These are phyloP conservation scores for Trametes gibbosa DNA, from an alignment of 768 basidiomycete genomes.

Conservation along the genomic window DNA sequence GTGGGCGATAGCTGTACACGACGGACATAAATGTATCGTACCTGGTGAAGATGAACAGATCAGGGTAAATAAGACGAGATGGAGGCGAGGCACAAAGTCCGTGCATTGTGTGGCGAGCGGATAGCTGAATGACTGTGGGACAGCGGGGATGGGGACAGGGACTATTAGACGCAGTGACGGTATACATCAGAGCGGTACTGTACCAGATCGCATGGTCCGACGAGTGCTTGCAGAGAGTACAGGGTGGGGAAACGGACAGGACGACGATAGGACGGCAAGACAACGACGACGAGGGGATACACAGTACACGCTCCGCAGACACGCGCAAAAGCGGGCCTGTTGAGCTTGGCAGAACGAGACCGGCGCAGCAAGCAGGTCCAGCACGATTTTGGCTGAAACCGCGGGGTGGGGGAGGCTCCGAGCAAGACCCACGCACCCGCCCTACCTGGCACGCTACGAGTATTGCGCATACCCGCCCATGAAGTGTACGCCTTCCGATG, in stretches of 20 bases:
- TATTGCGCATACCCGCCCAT: slow-evolving; percentile 21
- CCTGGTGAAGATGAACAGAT: slow-evolving; percentile 1
- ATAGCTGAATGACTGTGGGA: background rate
- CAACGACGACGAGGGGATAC: background rate
- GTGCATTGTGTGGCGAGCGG: background rate
- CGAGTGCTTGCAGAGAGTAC: slow-evolving; percentile 8
- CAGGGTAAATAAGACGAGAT: slow-evolving; percentile 7
- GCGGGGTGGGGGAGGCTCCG: background rate
- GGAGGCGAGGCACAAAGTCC: slow-evolving; percentile 1
- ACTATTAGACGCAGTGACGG: slow-evolving; percentile 5
- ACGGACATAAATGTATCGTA: slow-evolving; percentile 1
- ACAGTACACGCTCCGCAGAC: background rate
- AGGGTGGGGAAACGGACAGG: background rate
- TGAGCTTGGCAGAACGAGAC: background rate
- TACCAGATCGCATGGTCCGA: background rate
- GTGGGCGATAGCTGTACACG: slow-evolving; percentile 4
- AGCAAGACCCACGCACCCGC: background rate
- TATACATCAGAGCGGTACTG: background rate
- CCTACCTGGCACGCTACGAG: background rate
- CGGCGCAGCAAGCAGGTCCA: background rate
- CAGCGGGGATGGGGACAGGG: background rate
- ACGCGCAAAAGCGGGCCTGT: no score
- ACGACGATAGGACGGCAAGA: background rate
- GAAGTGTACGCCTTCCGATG: slow-evolving; percentile 15
- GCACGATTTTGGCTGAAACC: background rate